Percentiles rank a stretch among this genome's conserved stretches.
Evolutionary conservation across 768 basidiomycete genomes (phyloP).

Genomic region (Favolaschia claudopus): DNA sequence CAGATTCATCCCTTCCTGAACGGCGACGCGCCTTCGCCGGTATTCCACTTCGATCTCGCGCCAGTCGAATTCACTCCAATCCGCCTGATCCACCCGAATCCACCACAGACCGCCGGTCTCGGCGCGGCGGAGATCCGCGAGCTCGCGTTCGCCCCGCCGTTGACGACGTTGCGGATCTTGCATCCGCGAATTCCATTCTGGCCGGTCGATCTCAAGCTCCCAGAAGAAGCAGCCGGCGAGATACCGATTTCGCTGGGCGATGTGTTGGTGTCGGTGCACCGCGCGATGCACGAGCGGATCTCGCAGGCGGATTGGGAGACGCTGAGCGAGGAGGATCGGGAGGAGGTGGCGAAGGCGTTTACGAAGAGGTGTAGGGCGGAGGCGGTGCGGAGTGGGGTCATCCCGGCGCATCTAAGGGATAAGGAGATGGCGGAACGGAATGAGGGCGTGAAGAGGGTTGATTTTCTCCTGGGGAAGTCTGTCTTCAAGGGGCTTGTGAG

Average conservation of each 20-base stretch:
- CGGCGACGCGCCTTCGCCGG: slow-evolving; percentile 40
- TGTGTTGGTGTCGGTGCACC: slow-evolving; percentile 6
- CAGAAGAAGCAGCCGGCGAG: not conserved
- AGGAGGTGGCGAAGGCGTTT: not conserved
- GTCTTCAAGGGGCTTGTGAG: not conserved
- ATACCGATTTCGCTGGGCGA: slow-evolving; percentile 4
- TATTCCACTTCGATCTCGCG: slow-evolving; percentile 50
- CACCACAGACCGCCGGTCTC: not conserved
- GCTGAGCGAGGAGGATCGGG: not conserved
- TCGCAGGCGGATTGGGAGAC: not conserved
- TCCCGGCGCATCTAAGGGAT: not conserved
- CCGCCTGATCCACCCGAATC: slow-evolving; percentile 1
- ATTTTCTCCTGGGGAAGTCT: not conserved
- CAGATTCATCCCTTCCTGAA: slow-evolving; percentile 27
- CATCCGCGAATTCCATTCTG: slow-evolving; percentile 48
- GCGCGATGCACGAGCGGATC: not conserved
- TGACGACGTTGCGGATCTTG: slow-evolving; percentile 47
- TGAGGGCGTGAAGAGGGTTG: slow-evolving; percentile 3
- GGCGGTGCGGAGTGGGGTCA: not conserved
- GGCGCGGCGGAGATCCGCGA: slow-evolving; percentile 40
- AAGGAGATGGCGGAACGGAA: not conserved
- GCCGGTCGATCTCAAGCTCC: slow-evolving; percentile 45
- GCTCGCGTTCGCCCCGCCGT: slow-evolving; percentile 48
- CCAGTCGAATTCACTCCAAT: slow-evolving; percentile 25
- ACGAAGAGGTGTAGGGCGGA: not conserved